These are phyloP conservation scores for Ganoderma sinense DNA, from an alignment of 1,284 basidiomycete genomes.

Conservation along the genomic window DNA sequence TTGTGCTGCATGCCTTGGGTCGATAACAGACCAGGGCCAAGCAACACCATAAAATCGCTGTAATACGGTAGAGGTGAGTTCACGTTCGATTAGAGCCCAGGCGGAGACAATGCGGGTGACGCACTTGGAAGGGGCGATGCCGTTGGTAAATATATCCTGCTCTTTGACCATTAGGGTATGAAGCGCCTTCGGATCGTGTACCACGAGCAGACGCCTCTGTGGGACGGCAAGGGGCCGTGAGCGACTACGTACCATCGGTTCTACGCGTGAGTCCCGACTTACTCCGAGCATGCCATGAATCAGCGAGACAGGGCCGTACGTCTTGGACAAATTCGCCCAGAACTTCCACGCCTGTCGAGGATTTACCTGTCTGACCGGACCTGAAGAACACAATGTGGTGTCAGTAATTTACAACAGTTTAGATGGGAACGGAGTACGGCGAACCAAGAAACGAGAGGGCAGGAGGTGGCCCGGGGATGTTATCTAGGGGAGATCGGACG, in stretches of 20 bases:
- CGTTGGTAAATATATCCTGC: slow-evolving; percentile 4
- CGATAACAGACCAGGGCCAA: slow-evolving; percentile 8
- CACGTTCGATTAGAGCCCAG: background rate
- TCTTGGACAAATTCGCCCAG: slow-evolving; percentile 8
- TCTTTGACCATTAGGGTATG: slow-evolving; percentile 18
- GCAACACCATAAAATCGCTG: slow-evolving; percentile 3
- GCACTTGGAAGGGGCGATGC: slow-evolving; percentile 1
- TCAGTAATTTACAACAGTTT: background rate
- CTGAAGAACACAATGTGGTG: background rate
- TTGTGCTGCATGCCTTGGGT: slow-evolving; percentile 8
- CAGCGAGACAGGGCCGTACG: slow-evolving; percentile 30
- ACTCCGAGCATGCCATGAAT: slow-evolving; percentile 31
- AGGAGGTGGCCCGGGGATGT: background rate
- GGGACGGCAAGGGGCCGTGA: background rate
- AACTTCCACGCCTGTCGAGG: slow-evolving; percentile 3
- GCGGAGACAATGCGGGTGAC: background rate
- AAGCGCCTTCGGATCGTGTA: slow-evolving; percentile 15
- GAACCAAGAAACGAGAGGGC: background rate
- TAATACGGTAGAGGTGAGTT: background rate
- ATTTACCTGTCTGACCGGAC: background rate
- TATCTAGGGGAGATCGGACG: background rate
- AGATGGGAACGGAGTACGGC: background rate
- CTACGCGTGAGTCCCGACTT: background rate
- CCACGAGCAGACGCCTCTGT: slow-evolving; percentile 9
- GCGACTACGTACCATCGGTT: background rate